These are phyloP conservation scores for Saxispiralis lemnorum DNA, from an alignment of 495 filamentous ascomycete genomes.

Conservation along the genomic window DNA sequence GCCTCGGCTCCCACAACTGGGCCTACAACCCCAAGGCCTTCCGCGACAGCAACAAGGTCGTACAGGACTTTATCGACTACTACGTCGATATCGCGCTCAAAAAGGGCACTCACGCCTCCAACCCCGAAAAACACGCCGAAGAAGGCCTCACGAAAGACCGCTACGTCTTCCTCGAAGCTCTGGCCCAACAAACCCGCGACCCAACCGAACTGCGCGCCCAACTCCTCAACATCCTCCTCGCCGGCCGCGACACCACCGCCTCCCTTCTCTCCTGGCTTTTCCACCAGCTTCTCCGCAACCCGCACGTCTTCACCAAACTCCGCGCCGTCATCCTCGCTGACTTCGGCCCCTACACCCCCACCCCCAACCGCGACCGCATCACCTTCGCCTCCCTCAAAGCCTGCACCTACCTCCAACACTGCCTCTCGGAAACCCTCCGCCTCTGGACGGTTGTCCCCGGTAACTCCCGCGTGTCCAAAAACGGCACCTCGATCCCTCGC, in stretches of 20 bases:
- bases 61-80: conserved; percentile 37
- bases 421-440: conserved; percentile 78
- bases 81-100: conserved; percentile 52
- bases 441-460: conserved; percentile 64
- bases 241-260: conserved; percentile 27
- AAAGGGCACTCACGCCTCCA: conserved; percentile 19
- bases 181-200: conserved; percentile 59
- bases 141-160: conserved; percentile 23
- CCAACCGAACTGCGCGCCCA: conserved; percentile 58
- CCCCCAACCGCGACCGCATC: conserved; percentile 32
- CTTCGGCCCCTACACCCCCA: conserved; percentile 45
- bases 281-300: conserved; percentile 52
- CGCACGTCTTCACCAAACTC: conserved; percentile 51
- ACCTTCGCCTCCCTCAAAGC: conserved; percentile 49
- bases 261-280: conserved; percentile 36
- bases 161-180: conserved; percentile 68
- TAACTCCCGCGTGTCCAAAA: conserved; percentile 35
- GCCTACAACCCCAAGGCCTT: conserved; percentile 32
- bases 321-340: conserved; percentile 53
- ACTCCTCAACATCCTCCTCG: conserved; percentile 58
- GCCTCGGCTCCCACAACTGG: conserved; percentile 25
- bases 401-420: conserved; percentile 50
- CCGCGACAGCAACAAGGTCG: conserved; percentile 39
- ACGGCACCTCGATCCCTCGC: conserved; percentile 31
- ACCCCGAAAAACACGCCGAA: conserved; percentile 49